Evolutionary conservation across 345 rosid genomes (phyloP).

Genomic region (Heritiera fomes): DNA sequence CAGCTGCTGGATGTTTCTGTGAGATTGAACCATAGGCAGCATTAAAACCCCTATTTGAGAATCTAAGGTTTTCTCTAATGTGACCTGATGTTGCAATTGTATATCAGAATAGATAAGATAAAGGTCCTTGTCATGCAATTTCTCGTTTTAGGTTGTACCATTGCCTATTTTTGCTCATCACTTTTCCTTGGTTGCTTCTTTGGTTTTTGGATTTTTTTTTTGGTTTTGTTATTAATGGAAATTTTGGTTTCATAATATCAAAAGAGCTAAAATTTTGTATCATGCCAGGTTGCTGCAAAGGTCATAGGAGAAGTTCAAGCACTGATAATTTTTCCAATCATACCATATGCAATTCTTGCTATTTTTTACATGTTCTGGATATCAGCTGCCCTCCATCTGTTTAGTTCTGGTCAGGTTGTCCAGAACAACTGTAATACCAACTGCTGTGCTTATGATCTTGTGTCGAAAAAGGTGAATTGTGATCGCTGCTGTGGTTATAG

Average conservation of each 20-base stretch:
- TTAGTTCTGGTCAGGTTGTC: slow-evolving; percentile 85
- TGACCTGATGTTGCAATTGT: slow-evolving; percentile 1
- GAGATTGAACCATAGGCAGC: background rate
- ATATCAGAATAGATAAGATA: background rate
- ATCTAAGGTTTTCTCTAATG: background rate
- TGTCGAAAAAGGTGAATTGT: slow-evolving; percentile 70
- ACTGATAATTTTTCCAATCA: slow-evolving; percentile 79
- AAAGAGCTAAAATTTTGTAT: background rate
- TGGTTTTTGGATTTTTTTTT: background rate
- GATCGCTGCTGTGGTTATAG: slow-evolving; percentile 90
- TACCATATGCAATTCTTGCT: slow-evolving; percentile 75
- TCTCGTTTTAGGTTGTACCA: background rate
- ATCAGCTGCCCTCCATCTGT: slow-evolving; percentile 83
- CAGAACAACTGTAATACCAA: slow-evolving; percentile 81
- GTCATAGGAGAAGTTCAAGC: slow-evolving; percentile 98
- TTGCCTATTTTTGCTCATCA: background rate
- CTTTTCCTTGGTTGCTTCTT: background rate
- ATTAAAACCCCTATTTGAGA: background rate
- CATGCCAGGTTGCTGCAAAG: slow-evolving; percentile 89
- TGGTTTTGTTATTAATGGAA: background rate
- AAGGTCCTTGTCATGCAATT: background rate
- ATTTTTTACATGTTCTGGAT: slow-evolving; percentile 96
- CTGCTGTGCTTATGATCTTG: slow-evolving; percentile 91
- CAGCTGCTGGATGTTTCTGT: background rate
- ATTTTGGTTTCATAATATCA: slow-evolving; percentile 13